Base-by-base conservation (phyloP, 1,284 basidiomycete genomes). In the Austroboletus olivaceoglutinosus region DNA sequence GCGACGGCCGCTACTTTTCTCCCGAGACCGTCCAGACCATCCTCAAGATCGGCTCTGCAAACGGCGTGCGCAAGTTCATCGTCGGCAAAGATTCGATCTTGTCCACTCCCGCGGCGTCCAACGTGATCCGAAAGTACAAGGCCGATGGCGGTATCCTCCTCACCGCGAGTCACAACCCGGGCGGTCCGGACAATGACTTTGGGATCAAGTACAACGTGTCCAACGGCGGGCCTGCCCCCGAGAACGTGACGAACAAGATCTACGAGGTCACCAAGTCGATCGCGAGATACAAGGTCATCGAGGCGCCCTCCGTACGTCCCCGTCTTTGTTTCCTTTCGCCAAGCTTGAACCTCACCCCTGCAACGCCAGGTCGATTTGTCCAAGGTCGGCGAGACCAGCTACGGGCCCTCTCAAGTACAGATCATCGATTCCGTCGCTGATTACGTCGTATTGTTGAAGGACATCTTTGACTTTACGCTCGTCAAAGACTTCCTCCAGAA, bases 121-220 rank as follows among this genome's bases (percentile, higher is more conserved):
- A 98, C 71, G 75, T 98, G 61, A 99, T 99, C 73, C 83, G 96
- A 57, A 90, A 91, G 63, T 91, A 93, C 79, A 95, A 98, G 74
- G 94, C 95, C 2, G 87, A 93, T 63, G 96, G 97, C 46, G 96
- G 96, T 60, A 99, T 99, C 73, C 81, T 99, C 43, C 81, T 99
- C 58, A 99, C 96, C n/a, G 96, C 96, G 23, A 91, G 86, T 57
- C 96, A 99, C 81, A 99, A 99, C 74, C 95, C 96, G 11, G 96
- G 96, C 56, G 96, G 96, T 40, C 96, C 97, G 25, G 83, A 98
- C 63, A 91, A 91, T 64, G 96, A 99, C 73, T 99, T 99, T 70
- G 96, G 96, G 54, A 98, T 99, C 83, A 99, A 99, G 76, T 98
- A 97, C 79, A 99, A 99, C 76, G 88, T 94, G 51, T 86, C 87